Evolutionary conservation across 2,329 filamentous ascomycete genomes (phyloP).

Genomic region (Penicillium sp.): DNA sequence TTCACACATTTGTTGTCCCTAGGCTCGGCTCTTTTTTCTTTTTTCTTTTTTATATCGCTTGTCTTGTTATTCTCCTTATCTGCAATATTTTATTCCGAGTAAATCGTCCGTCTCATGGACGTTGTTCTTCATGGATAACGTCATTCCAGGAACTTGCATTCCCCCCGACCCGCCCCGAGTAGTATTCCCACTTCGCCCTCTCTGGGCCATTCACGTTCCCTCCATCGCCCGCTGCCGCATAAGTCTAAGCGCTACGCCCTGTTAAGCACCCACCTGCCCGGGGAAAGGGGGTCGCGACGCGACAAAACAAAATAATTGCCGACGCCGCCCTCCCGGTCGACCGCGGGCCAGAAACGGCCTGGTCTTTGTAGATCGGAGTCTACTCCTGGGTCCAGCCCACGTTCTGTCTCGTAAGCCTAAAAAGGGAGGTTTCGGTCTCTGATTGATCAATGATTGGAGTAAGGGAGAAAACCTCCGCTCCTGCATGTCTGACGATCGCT

Average conservation of each 20-base stretch:
- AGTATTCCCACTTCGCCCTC: slow-evolving; percentile 15
- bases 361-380: slow-evolving; percentile 5
- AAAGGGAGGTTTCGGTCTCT: background rate
- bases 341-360: slow-evolving; percentile 10
- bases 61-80: background rate
- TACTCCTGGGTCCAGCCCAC: slow-evolving; percentile 6
- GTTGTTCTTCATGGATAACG: slow-evolving; percentile 8
- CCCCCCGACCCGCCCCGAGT: slow-evolving; percentile 20
- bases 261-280: background rate
- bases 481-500: slow-evolving; percentile 1
- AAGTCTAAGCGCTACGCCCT: slow-evolving; percentile 1
- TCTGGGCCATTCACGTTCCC: slow-evolving; percentile 10
- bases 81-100: background rate
- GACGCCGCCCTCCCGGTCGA: background rate
- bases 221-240: slow-evolving; percentile 10
- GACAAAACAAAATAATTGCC: background rate
- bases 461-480: background rate
- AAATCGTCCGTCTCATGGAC: background rate
- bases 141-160: slow-evolving; percentile 5
- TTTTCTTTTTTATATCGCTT: background rate
- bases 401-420: background rate
- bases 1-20: background rate
- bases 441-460: background rate
- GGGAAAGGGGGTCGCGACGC: slow-evolving; percentile 5
- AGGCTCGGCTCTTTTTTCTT: background rate